Evolutionary conservation across 139 green algal genomes (phyloP).

Genomic region (Diplosphaera chodatii): DNA sequence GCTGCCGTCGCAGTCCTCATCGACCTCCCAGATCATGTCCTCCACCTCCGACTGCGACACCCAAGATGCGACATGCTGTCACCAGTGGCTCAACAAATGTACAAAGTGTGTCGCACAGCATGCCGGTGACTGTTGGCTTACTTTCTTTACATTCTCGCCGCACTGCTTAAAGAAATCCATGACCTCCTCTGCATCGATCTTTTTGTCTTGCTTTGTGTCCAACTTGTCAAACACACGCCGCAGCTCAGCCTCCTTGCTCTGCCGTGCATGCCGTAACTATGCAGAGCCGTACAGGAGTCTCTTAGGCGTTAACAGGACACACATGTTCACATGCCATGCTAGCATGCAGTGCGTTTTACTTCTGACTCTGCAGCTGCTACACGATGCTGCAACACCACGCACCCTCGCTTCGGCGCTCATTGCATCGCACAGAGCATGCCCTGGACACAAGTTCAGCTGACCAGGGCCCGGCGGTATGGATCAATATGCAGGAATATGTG

Average conservation of each 20-base stretch:
- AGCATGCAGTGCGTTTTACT: no score
- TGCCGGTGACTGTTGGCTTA: background rate
- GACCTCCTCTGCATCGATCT: constrained; percentile 82
- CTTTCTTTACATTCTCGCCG: constrained; percentile 65
- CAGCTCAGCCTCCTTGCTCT: constrained; percentile 79
- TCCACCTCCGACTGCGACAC: constrained; percentile 65
- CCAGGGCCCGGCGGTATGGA: no score
- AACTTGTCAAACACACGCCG: constrained; percentile 69
- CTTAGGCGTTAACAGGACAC: no score
- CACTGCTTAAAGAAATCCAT: constrained; percentile 57
- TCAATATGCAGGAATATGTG: no score
- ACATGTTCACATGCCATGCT: no score
- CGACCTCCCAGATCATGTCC: constrained; percentile 98
- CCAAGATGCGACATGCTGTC: background rate
- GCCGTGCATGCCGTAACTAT: constrained; percentile 76
- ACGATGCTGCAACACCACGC: no score
- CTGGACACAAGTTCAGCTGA: no score
- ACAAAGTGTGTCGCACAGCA: background rate
- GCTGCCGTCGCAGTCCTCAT: constrained; percentile 82
- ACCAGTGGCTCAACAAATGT: background rate
- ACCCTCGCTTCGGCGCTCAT: no score
- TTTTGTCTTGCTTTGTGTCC: constrained; percentile 73
- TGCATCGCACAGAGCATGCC: no score
- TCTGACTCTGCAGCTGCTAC: no score
- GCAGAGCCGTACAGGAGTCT: no score